Conservation (phyloP, 768 basidiomycete species). For the Leccinum incarnatum region DNA sequence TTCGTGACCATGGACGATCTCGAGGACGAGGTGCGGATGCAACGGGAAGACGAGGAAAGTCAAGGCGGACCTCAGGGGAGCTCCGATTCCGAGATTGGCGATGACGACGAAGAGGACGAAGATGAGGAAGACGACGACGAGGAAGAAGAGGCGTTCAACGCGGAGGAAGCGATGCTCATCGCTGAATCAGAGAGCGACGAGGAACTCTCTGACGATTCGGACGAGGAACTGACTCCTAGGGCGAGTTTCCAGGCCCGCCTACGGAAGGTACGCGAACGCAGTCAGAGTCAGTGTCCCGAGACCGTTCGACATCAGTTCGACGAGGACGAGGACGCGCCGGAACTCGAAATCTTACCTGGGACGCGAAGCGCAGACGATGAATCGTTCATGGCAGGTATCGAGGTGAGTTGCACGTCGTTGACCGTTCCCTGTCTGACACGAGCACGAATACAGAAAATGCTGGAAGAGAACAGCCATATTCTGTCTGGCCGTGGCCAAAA, state of each 20-base stretch:
- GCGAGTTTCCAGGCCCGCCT: constrained; percentile 38
- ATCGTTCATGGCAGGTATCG: constrained; percentile 49
- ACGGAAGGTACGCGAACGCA: constrained; percentile 28
- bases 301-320: constrained; percentile 13
- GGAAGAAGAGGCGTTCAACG: constrained; percentile 39
- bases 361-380: constrained; percentile 57
- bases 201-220: constrained; percentile 26
- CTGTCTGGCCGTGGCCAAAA: constrained; percentile 45
- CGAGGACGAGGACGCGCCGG: constrained; percentile 25
- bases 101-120: constrained; percentile 25
- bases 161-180: constrained; percentile 47
- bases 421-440: background rate
- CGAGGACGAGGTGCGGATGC: constrained; percentile 50
- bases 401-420: constrained; percentile 40
- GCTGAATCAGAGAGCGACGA: constrained; percentile 30
- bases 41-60: constrained; percentile 47
- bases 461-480: constrained; percentile 59
- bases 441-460: constrained; percentile 53
- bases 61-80: constrained; percentile 23
- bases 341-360: constrained; percentile 17
- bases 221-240: constrained; percentile 33
- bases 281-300: constrained; percentile 14
- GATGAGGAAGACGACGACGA: constrained; percentile 17
- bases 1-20: constrained; percentile 68
- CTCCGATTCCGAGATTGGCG: constrained; percentile 27